Conservation (phyloP, 352 stramenopile species). For the Blastocystis sp. region DNA sequence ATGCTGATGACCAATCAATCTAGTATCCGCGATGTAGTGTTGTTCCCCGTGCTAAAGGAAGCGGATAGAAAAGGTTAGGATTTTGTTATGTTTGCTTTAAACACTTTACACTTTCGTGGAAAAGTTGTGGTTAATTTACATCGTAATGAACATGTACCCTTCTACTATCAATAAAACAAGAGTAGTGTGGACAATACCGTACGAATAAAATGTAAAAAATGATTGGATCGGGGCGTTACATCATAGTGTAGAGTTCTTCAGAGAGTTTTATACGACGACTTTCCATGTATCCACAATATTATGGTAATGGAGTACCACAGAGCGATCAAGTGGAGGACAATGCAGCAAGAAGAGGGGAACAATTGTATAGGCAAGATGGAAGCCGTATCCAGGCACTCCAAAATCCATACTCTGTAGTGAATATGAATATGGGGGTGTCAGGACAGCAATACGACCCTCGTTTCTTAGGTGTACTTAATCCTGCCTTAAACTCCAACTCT, state of each 20-base stretch:
- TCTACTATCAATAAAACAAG: too few relatives aligned
- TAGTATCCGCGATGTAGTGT: constrained; percentile 81
- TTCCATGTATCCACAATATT: constrained; percentile 42
- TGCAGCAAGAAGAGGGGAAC: not conserved
- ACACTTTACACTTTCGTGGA: too few relatives aligned
- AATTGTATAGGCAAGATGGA: constrained; percentile 26
- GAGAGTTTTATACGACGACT: not conserved
- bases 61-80: not conserved
- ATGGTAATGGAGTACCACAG: not conserved
- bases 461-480: constrained; percentile 33
- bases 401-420: constrained; percentile 37
- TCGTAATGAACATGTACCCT: too few relatives aligned
- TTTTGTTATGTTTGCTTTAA: not conserved
- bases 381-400: not conserved
- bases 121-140: too few relatives aligned
- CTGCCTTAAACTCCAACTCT: not conserved
- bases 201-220: too few relatives aligned
- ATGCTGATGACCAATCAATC: constrained; percentile 89
- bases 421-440: not conserved
- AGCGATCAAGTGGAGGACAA: constrained; percentile 8
- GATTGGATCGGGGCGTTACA: too few relatives aligned
- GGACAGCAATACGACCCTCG: constrained; percentile 36
- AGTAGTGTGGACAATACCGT: too few relatives aligned
- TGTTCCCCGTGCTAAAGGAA: constrained; percentile 75
- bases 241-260: too few relatives aligned